These are phyloP conservation scores for Cyberlindnera xishuangbannaensis DNA, from an alignment of 805 yeast species.

Conservation along the genomic window DNA sequence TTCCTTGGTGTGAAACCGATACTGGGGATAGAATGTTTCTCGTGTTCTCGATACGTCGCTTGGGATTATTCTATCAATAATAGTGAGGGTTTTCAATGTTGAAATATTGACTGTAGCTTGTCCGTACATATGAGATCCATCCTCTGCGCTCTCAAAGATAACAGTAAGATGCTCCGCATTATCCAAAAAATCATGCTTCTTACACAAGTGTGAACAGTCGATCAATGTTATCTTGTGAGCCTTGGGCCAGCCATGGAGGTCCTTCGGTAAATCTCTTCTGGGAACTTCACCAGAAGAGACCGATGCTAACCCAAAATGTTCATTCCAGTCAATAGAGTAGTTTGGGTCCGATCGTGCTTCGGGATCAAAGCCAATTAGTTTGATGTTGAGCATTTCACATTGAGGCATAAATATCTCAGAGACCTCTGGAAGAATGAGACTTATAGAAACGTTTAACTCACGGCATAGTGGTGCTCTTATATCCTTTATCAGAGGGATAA, in stretches of 20 bases:
- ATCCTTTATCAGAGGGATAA: slow-evolving; percentile 3
- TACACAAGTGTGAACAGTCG: slow-evolving; percentile 3
- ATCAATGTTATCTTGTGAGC: slow-evolving; percentile 2
- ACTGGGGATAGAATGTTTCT: slow-evolving; percentile 1
- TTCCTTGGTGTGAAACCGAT: slow-evolving; percentile 1
- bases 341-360: neutral
- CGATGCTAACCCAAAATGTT: slow-evolving; percentile 1
- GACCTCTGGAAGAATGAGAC: slow-evolving; percentile 1
- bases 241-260: slow-evolving; percentile 8
- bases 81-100: slow-evolving; percentile 1
- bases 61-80: slow-evolving; percentile 3
- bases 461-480: slow-evolving; percentile 3
- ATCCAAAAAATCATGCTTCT: slow-evolving; percentile 1
- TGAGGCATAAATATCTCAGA: slow-evolving; percentile 1
- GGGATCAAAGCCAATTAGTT: neutral
- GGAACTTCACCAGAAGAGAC: too few species aligned
- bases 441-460: neutral
- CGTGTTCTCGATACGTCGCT: neutral
- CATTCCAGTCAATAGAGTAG: neutral
- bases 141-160: slow-evolving; percentile 1
- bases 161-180: neutral
- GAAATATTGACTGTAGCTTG: too few species aligned
- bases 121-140: slow-evolving; percentile 1
- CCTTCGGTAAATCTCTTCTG: neutral
- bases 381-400: neutral